Evolutionary conservation across 148 eudicot genomes (phyloP), one percentile per base, ranked within the genome.

Genomic region (Fagopyrum homotropicum): DNA sequence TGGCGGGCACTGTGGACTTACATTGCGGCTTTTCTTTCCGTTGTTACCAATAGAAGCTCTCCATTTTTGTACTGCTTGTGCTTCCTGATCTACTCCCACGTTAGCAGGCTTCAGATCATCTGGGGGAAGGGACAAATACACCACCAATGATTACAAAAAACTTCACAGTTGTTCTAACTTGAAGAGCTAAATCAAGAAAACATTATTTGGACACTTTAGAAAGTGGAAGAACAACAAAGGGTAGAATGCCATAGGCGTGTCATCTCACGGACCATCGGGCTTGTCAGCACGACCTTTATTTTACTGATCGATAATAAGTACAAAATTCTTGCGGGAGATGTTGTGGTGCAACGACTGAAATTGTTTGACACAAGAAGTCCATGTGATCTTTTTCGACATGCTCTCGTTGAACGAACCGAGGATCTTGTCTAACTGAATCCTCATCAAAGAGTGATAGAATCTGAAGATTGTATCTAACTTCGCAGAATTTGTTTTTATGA

Each of bases 31-130:
- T 74, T 74, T 82, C 81, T 73, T 86, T 57, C 97, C 93, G 82
- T 89, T 95, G 77, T 76, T 84, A 72, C 86, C 92, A 80, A 70
- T 83, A 30, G 83, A 76, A 73, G 90, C 83, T 75, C 81, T 82
- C 97, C 94, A 90, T 75, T 86, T 87, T 69, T 85, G 88, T 60
- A 85, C 92, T 77, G 86, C 80, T 77, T 89, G 91, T 47, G 97
- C 96, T 77, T 95, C 97, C 84, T 95, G 96, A 81, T 95, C 99
- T 14, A 92, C 93, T 76, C 97, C 93, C 75, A 95, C 99, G 84
- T 95, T 93, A 49, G 94, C 92, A 79, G 99, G 92, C 94, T 92
- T 92, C 83, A 95, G 84, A 77, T 90, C 95, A 72, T 90, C 99
- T 95, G 92, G 57, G 40, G 40, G 40, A 49, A 3, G 63, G 63